These are phyloP conservation scores for Talaromyces sp. DNA, from an alignment of 2,329 filamentous ascomycete species.

Conservation along the genomic window DNA sequence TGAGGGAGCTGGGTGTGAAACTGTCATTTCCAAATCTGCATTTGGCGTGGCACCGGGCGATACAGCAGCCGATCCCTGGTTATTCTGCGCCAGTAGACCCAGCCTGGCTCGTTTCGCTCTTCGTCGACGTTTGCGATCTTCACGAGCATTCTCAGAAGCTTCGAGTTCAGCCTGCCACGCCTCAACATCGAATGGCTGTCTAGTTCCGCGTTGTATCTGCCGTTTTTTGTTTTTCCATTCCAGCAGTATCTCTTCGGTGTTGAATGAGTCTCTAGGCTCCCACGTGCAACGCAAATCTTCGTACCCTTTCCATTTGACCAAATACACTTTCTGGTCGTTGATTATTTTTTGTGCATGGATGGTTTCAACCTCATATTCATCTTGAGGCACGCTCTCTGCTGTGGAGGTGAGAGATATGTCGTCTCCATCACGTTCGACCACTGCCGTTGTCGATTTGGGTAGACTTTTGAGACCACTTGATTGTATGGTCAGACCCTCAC, in stretches of 20 bases:
- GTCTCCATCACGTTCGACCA: constrained; percentile 43
- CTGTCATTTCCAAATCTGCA: neutral
- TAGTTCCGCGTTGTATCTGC: constrained; percentile 29
- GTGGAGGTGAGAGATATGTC: constrained; percentile 58
- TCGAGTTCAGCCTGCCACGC: constrained; percentile 28
- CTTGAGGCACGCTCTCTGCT: constrained; percentile 37
- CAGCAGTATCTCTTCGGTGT: constrained; percentile 34
- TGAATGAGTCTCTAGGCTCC: constrained; percentile 48
- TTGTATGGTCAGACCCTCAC: neutral
- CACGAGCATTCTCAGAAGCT: constrained; percentile 22
- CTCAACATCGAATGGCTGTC: constrained; percentile 32
- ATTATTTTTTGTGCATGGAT: constrained; percentile 16
- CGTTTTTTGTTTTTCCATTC: constrained; percentile 40
- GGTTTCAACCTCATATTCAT: constrained; percentile 50
- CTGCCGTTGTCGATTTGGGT: neutral
- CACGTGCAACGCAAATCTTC: constrained; percentile 54
- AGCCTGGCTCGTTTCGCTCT: constrained; percentile 29
- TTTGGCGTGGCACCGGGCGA: neutral
- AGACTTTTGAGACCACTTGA: neutral
- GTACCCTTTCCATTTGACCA: constrained; percentile 64
- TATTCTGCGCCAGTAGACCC: constrained; percentile 12
- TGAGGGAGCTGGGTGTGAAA: neutral
- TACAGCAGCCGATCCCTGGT: neutral
- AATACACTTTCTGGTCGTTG: constrained; percentile 45
- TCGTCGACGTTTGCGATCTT: constrained; percentile 28